phyloP scores from a whole-genome alignment of 2,329 filamentous ascomycete genomes.

The Rachicladosporium sp. region DNA sequence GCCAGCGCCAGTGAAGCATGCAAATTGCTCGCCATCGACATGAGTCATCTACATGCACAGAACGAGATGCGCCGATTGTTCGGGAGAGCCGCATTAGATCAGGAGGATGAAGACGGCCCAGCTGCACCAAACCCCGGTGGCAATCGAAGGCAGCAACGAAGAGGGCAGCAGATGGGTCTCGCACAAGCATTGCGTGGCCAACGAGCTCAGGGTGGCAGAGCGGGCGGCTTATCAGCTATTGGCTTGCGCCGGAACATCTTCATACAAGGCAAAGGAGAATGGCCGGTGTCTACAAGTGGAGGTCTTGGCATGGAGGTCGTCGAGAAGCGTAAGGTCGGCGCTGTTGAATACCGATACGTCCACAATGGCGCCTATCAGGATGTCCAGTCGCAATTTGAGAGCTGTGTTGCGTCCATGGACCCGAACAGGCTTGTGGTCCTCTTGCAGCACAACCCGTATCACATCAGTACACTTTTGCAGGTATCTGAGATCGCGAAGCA shows the following conservation, averaged over 20 bases:
- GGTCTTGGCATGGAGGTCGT: conserved; percentile 72
- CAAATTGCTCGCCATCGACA: conserved; percentile 48
- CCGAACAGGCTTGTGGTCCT: conserved; percentile 70
- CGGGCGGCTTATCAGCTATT: conserved; percentile 55
- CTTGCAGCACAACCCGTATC: conserved; percentile 67
- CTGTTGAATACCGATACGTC: conserved; percentile 62
- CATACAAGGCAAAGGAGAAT: conserved; percentile 74
- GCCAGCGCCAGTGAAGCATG: conserved; percentile 37
- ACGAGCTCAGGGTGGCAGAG: conserved; percentile 44
- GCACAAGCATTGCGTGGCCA: conserved; percentile 41
- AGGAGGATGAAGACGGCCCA: conserved; percentile 38
- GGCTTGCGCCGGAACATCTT: conserved; percentile 69
- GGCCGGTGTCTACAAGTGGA: conserved; percentile 67
- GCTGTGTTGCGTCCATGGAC: conserved; percentile 70
- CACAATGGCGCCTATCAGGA: conserved; percentile 64
- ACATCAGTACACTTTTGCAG: conserved; percentile 86
- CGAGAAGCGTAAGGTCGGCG: conserved; percentile 43
- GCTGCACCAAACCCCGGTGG: conserved; percentile 13
- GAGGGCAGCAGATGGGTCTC: conserved; percentile 42
- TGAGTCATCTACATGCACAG: conserved; percentile 65
- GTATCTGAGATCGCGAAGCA: conserved; percentile 87
- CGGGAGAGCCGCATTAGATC: conserved; percentile 51
- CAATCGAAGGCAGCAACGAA: conserved; percentile 23
- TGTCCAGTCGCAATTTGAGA: conserved; percentile 64
- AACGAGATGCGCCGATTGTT: conserved; percentile 83